Conservation (phyloP, 441 rosid species). For the Croton setiger region DNA sequence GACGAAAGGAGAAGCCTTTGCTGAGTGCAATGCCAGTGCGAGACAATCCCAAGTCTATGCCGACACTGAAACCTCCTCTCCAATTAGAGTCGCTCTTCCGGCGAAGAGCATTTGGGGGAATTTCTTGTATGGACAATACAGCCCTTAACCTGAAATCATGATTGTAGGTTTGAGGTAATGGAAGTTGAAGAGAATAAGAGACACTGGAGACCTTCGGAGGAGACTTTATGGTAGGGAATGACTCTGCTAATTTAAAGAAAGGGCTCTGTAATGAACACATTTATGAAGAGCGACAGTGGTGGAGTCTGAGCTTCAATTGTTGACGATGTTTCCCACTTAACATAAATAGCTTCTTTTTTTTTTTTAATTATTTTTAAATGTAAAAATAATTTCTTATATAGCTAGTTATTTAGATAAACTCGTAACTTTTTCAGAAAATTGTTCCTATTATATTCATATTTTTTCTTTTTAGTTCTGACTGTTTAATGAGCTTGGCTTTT, state of each 20-base stretch:
- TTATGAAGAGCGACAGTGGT: not conserved
- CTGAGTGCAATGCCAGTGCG: conserved; percentile 82
- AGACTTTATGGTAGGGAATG: not conserved
- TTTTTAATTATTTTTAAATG: too few relatives aligned
- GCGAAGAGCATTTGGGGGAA: conserved; percentile 72
- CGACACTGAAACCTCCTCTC: conserved; percentile 91
- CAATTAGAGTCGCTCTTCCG: conserved; percentile 54
- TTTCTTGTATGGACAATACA: conserved; percentile 36
- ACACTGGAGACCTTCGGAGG: not conserved
- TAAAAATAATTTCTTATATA: too few relatives aligned
- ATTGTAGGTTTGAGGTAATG: not conserved
- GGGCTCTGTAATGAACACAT: conserved; percentile 7
- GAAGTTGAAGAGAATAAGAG: not conserved
- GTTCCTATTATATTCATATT: too few relatives aligned
- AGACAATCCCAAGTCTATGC: conserved; percentile 78
- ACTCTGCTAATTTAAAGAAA: not conserved
- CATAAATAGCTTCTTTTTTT: too few relatives aligned
- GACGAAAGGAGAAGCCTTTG: conserved; percentile 74
- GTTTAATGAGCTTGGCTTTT: too few relatives aligned
- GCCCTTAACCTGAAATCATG: conserved; percentile 22
- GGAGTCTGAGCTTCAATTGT: not conserved
- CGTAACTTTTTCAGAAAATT: too few relatives aligned
- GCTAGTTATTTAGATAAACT: too few relatives aligned
- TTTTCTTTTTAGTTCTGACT: too few relatives aligned
- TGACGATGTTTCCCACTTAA: too few relatives aligned